Evolutionary conservation across 2,329 filamentous ascomycete genomes (phyloP).

Genomic region (Zymoseptoria tritici): DNA sequence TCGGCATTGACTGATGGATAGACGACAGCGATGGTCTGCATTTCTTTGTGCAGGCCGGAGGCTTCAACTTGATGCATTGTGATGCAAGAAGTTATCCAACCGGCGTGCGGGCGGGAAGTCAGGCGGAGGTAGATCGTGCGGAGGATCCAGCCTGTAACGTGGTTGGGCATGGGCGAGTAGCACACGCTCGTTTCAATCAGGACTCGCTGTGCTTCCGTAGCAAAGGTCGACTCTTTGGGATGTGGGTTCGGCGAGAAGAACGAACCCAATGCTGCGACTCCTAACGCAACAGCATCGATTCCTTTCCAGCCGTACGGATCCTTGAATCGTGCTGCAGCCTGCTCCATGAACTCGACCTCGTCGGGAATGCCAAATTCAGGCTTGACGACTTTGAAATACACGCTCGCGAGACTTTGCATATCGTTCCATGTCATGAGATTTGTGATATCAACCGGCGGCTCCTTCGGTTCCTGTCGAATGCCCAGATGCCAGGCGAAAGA

Average conservation of each 20-base stretch:
- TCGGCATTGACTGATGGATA: conserved; percentile 26
- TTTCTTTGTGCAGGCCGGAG: conserved; percentile 41
- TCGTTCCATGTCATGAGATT: conserved; percentile 24
- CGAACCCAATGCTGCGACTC: conserved; percentile 49
- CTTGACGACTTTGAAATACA: conserved; percentile 49
- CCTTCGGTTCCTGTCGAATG: conserved; percentile 22
- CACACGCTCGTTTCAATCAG: conserved; percentile 29
- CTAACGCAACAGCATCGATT: conserved; percentile 45
- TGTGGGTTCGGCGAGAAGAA: conserved; percentile 44
- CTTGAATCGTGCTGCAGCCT: conserved; percentile 21
- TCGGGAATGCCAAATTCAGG: conserved; percentile 46
- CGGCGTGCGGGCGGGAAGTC: conserved; percentile 45
- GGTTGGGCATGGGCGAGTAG: conserved; percentile 28
- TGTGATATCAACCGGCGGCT: conserved; percentile 21
- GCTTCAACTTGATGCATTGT: conserved; percentile 55
- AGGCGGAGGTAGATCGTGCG: conserved; percentile 49
- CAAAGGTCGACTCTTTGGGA: conserved; percentile 39
- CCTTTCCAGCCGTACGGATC: conserved; percentile 26
- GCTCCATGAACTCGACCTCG: conserved; percentile 27
- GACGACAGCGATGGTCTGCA: conserved; percentile 29
- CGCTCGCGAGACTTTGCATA: conserved; percentile 24
- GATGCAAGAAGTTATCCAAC: conserved; percentile 52
- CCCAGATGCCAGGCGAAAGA: conserved; percentile 49
- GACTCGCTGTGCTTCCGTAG: conserved; percentile 39
- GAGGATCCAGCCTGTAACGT: conserved; percentile 46